These are phyloP conservation scores for Trichophyton equinum DNA, from an alignment of 2,329 filamentous ascomycete genomes.

Conservation along the genomic window DNA sequence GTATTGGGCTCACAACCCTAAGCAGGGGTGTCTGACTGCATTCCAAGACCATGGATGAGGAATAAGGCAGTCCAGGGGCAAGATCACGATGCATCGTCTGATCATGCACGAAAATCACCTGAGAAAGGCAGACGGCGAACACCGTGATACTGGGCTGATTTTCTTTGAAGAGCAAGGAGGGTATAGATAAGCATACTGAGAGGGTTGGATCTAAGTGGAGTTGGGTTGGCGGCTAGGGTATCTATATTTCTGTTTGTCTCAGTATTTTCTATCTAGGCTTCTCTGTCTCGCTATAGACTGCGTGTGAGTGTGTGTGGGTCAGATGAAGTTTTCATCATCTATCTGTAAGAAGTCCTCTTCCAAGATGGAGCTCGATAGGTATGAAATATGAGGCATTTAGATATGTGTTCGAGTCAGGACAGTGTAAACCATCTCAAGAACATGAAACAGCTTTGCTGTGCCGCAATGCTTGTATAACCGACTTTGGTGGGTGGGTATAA, in stretches of 20 bases:
- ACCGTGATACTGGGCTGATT: not conserved
- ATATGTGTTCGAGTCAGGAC: not conserved
- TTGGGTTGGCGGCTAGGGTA: not conserved
- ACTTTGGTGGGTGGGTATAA: not conserved
- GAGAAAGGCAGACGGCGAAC: not conserved
- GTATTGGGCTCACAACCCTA: not conserved
- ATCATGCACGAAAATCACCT: not conserved
- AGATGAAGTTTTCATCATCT: too few relatives aligned
- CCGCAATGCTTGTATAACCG: not conserved
- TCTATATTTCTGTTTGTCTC: not conserved
- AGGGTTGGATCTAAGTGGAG: not conserved
- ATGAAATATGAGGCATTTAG: slow-evolving; percentile 2
- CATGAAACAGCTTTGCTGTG: not conserved
- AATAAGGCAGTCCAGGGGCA: not conserved
- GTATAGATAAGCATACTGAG: not conserved
- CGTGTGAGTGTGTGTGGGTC: not conserved
- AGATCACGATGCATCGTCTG: not conserved
- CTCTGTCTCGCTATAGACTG: too few relatives aligned
- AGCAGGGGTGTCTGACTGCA: not conserved
- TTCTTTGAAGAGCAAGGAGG: not conserved
- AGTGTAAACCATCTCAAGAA: not conserved
- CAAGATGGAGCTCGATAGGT: not conserved
- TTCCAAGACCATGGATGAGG: not conserved
- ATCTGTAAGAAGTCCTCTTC: not conserved
- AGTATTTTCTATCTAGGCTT: not conserved